Base-by-base conservation (phyloP, 2,329 filamentous ascomycete genomes). In the Chalaropsis ovoidea region DNA sequence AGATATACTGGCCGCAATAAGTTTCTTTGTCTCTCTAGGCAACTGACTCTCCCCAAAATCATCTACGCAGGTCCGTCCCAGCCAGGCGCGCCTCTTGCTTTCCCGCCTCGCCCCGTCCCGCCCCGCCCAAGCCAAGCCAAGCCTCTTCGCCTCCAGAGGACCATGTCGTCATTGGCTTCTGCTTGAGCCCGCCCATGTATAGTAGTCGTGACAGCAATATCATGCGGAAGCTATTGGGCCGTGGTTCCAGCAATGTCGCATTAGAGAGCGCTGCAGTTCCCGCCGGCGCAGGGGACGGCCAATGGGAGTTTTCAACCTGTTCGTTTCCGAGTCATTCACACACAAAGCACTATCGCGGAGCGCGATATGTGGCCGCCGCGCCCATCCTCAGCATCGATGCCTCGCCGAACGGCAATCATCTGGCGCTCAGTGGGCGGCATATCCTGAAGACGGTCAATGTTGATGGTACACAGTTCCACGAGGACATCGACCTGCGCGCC, bases 151-250 rank as follows among this genome's bases (percentile, higher is more conserved):
- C 11, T 35, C 61, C 3, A 49, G n/a, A 45, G 61, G 45, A 45
- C 61, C 41, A 62, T 62, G 61, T 62, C 61, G 43, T 62, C 42
- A 24, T 49, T 45, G 24, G 54, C 27, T 35, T 31, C 27, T 35
- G 27, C 54, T 58, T 58, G 54, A 62, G 61, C 42, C 61, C 61
- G 61, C 31, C 54, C 60, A 66, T 66, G 65, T 47, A 66, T 45
- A 62, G 54, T 45, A 62, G 54, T 35, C 35, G 13, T 42, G 63
- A 82, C 70, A 80, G 78, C 68, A 80, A 76, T 74, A 82, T 82
- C 69, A 83, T 85, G 79, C 80, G 82, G 72, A 82, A 83, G 75
- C 79, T 85, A 27, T 79, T 85, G 41, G 82, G 82, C 72, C 82
- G 82, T 70, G 75, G 77, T 67, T 73, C 77, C 35, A 75, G 76